These are phyloP conservation scores for Aureobasidium sp. DNA, from an alignment of 2,329 filamentous ascomycete species.

Conservation along the genomic window DNA sequence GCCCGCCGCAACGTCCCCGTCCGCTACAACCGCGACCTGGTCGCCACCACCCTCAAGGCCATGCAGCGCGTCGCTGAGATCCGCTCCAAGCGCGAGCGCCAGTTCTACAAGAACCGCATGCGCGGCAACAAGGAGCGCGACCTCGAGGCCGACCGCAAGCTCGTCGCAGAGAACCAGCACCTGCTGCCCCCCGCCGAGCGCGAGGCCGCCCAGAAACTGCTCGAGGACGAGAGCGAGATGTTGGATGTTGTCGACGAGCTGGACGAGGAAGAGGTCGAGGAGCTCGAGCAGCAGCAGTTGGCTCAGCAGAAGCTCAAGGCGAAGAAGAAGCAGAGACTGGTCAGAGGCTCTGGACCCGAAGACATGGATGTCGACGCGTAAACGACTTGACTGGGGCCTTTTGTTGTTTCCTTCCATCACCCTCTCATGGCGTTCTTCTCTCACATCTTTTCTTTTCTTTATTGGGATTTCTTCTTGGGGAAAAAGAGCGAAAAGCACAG, in stretches of 20 bases:
- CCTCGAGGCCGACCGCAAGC: constrained; percentile 71
- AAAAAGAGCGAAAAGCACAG: constrained; percentile 12
- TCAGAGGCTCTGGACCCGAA: constrained; percentile 37
- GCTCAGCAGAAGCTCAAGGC: constrained; percentile 35
- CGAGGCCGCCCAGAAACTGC: constrained; percentile 41
- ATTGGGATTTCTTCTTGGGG: neutral
- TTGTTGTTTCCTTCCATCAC: neutral
- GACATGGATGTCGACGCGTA: constrained; percentile 36
- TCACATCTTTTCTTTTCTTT: neutral
- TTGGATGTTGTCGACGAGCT: constrained; percentile 29
- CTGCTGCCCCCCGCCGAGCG: constrained; percentile 60
- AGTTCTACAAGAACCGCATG: constrained; percentile 93
- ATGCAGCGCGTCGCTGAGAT: constrained; percentile 91
- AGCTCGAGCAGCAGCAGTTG: constrained; percentile 30
- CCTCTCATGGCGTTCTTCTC: neutral
- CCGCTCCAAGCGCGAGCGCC: constrained; percentile 71
- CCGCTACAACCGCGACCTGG: constrained; percentile 90
- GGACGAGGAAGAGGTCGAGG: constrained; percentile 31
- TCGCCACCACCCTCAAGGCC: constrained; percentile 78
- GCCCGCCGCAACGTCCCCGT: constrained; percentile 89
- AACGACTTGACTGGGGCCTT: constrained; percentile 12
- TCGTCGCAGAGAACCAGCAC: constrained; percentile 89
- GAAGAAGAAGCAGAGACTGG: constrained; percentile 43
- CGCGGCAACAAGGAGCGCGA: constrained; percentile 80
- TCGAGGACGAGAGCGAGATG: constrained; percentile 49